Conservation (phyloP, 768 basidiomycete species). For the Saitozyma podzolica region DNA sequence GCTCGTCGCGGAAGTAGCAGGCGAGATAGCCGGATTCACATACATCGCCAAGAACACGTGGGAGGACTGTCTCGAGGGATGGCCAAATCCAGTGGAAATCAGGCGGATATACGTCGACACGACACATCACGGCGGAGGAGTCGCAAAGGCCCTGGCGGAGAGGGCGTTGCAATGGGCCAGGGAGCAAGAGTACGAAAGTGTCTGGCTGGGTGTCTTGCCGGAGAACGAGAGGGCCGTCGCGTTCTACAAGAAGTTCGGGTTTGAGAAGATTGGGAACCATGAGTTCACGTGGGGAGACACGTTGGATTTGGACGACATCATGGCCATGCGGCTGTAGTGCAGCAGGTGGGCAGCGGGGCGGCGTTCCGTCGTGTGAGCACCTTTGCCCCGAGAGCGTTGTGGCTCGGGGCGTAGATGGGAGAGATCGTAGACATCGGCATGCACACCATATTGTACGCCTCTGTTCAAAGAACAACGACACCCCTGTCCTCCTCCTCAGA, state of each 20-base stretch:
- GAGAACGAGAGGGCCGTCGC: constrained; percentile 11
- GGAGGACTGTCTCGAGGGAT: constrained; percentile 10
- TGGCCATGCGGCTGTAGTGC: constrained; percentile 11
- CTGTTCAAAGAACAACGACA: too few relatives aligned
- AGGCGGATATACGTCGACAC: constrained; percentile 17
- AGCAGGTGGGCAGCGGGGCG: too few relatives aligned
- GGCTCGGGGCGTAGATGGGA: too few relatives aligned
- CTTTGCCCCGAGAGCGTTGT: too few relatives aligned
- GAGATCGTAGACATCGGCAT: too few relatives aligned
- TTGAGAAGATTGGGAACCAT: constrained; percentile 14
- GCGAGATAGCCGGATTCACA: constrained; percentile 6
- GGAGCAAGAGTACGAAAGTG: constrained; percentile 11
- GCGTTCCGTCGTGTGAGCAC: too few relatives aligned
- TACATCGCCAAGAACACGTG: neutral
- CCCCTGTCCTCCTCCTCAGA: too few relatives aligned
- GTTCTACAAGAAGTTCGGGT: constrained; percentile 23
- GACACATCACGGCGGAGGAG: constrained; percentile 14
- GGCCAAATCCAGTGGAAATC: constrained; percentile 13
- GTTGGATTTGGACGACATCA: constrained; percentile 13
- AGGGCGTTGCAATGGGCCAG: neutral
- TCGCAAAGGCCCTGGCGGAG: constrained; percentile 7
- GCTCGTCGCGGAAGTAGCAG: constrained; percentile 4
- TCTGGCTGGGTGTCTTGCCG: constrained; percentile 18
- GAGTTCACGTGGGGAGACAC: constrained; percentile 9
- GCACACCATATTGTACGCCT: too few relatives aligned